Evolutionary conservation across 371 early-diverging fungal species (phyloP), one percentile per base, ranked within the genome.

Genomic region (Nematocida minor): DNA sequence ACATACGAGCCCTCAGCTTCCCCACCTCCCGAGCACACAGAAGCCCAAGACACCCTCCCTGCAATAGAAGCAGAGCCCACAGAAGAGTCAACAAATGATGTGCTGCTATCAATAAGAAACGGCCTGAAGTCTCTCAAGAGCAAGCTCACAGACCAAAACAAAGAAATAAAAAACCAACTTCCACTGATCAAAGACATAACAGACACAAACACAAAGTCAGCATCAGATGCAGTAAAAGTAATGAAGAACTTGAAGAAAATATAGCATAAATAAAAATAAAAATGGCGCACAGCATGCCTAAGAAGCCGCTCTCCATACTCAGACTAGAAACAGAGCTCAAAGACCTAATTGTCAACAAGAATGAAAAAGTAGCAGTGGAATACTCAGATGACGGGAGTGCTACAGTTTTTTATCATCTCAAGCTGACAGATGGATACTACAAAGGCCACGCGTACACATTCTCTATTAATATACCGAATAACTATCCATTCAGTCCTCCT

Each of bases 401-500:
- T 16, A 9, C 16, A n/a, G n/a, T 74, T 16, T 9, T 27, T 0
- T 74, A 66, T 41, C 20, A 49, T 18, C 41, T 62, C 16, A 31
- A 4, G 0, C 40, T 64, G 20, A 27, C 7, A 49, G 66, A 66
- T 62, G 77, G 77, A 11, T 70, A 62, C 16, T 74, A 49, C 44
- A 42, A 41, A 46, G 54, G 41, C 11, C 77, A 74, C 14, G 54
- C 27, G 4, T 74, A 74, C 36, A 32, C 25, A 31, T 74, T 74
- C 53, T 4, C 11, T 16, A 74, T 74, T 41, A 62, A 74, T 22
- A 64, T 62, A 16, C 60, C 60, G 38, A 3, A 48, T 16, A 46
- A 74, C 22, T 85, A 85, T 70, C 85, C 85, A n/a, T 85, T 85
- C 55, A 66, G 44, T 47, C 57, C 79, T 0, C 85, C 85, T 11